These are phyloP conservation scores for Hypoxylon sp. DNA, from an alignment of 2,329 filamentous ascomycete genomes.

Conservation along the genomic window DNA sequence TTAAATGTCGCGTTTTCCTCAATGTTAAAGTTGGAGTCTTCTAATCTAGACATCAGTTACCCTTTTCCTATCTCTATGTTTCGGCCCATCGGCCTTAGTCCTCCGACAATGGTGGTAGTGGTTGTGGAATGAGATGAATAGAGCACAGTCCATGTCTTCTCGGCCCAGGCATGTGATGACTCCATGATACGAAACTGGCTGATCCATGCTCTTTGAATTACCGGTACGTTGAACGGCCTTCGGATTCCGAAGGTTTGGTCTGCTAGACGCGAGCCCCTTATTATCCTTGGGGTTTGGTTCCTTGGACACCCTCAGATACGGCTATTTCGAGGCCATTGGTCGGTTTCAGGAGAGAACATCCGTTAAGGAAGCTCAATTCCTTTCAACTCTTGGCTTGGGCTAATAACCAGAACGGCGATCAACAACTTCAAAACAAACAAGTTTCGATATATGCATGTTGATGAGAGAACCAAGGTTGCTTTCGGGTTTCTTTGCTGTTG, in stretches of 20 bases:
- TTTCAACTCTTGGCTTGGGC: neutral
- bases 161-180: conserved; percentile 25
- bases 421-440: conserved; percentile 6
- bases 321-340: neutral
- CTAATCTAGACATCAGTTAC: conserved; percentile 4
- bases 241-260: neutral
- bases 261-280: neutral
- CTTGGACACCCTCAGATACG: neutral
- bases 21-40: conserved; percentile 10
- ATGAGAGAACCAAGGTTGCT: neutral
- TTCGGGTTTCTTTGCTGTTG: neutral
- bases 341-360: conserved; percentile 7
- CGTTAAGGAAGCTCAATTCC: conserved; percentile 1
- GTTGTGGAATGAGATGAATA: conserved; percentile 15
- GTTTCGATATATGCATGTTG: neutral
- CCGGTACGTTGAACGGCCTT: neutral
- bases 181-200: conserved; percentile 9
- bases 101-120: conserved; percentile 6
- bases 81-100: conserved; percentile 16
- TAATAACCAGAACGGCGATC: conserved; percentile 5
- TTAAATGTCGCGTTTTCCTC: conserved; percentile 11
- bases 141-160: conserved; percentile 7
- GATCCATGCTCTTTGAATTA: neutral
- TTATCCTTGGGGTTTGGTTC: conserved; percentile 1
- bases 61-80: conserved; percentile 1